Evolutionary conservation across 2,329 filamentous ascomycete species (phyloP).

Genomic region (Trichothecium sympodiale): DNA sequence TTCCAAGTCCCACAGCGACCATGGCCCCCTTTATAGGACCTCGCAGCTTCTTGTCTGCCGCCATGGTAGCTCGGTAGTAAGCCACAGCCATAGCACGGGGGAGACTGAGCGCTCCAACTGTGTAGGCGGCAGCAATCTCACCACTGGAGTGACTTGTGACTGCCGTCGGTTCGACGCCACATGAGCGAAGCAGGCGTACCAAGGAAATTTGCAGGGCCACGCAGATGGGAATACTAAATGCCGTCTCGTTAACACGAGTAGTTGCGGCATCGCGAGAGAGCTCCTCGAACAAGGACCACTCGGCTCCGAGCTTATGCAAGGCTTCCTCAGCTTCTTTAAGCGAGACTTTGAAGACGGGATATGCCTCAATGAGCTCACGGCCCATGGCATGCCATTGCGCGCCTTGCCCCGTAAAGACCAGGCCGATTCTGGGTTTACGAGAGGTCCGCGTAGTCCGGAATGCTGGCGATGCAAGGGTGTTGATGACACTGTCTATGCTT

Average conservation of each 20-base stretch:
- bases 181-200: constrained; percentile 29
- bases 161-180: constrained; percentile 25
- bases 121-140: constrained; percentile 37
- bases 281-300: constrained; percentile 25
- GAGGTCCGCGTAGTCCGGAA: no score
- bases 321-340: constrained; percentile 17
- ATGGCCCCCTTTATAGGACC: constrained; percentile 24
- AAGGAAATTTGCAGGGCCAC: constrained; percentile 37
- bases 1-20: background rate
- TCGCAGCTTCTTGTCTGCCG: constrained; percentile 6
- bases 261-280: constrained; percentile 21
- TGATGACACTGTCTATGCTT: no score
- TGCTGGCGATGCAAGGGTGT: no score
- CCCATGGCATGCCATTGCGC: constrained; percentile 11
- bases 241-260: constrained; percentile 23
- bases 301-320: constrained; percentile 20
- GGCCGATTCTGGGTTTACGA: constrained; percentile 13
- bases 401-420: constrained; percentile 20
- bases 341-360: constrained; percentile 7
- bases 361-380: constrained; percentile 11
- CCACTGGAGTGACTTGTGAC: constrained; percentile 36
- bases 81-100: constrained; percentile 35
- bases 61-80: constrained; percentile 36
- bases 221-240: constrained; percentile 32
- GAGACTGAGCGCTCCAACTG: constrained; percentile 28